These are phyloP conservation scores for Dendryphion nanum DNA, from an alignment of 2,329 filamentous ascomycete species.

Conservation along the genomic window DNA sequence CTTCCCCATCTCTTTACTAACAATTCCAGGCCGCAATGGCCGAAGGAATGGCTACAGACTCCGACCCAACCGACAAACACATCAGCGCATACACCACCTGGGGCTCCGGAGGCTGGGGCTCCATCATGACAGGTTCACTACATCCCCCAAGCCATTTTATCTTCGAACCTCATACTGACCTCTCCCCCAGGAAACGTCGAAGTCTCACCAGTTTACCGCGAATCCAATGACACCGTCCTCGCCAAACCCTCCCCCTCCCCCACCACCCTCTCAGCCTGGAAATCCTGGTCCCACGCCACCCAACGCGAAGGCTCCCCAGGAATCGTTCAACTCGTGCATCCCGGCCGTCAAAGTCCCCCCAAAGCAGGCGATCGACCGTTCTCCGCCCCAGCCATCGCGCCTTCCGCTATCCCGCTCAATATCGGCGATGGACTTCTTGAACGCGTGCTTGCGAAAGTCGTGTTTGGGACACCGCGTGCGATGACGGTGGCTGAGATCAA, in stretches of 20 bases:
- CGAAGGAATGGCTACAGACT: slow-evolving; percentile 17
- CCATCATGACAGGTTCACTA: slow-evolving; percentile 49
- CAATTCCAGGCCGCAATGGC: slow-evolving; percentile 29
- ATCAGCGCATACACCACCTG: slow-evolving; percentile 52
- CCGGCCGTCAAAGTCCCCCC: slow-evolving; percentile 54
- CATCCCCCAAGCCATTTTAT: background rate
- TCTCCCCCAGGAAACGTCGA: slow-evolving; percentile 42
- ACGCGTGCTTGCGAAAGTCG: slow-evolving; percentile 42
- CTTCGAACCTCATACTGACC: background rate
- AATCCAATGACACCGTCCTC: slow-evolving; percentile 6
- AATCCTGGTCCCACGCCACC: slow-evolving; percentile 40
- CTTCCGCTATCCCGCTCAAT: slow-evolving; percentile 46
- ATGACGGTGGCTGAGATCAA: slow-evolving; percentile 55
- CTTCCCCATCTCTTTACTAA: slow-evolving; percentile 33
- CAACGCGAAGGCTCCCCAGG: slow-evolving; percentile 57
- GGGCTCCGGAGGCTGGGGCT: slow-evolving; percentile 44
- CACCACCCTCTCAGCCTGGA: slow-evolving; percentile 37
- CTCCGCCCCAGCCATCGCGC: slow-evolving; percentile 18
- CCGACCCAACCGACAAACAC: slow-evolving; percentile 28
- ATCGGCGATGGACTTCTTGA: slow-evolving; percentile 34
- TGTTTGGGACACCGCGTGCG: slow-evolving; percentile 48
- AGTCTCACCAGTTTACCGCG: slow-evolving; percentile 59
- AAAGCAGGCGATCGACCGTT: slow-evolving; percentile 46
- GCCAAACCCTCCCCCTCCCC: slow-evolving; percentile 19
- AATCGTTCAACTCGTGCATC: slow-evolving; percentile 60